These are phyloP conservation scores for Magnusiomyces paraingens DNA, from an alignment of 1,139 yeast genomes.

Conservation along the genomic window DNA sequence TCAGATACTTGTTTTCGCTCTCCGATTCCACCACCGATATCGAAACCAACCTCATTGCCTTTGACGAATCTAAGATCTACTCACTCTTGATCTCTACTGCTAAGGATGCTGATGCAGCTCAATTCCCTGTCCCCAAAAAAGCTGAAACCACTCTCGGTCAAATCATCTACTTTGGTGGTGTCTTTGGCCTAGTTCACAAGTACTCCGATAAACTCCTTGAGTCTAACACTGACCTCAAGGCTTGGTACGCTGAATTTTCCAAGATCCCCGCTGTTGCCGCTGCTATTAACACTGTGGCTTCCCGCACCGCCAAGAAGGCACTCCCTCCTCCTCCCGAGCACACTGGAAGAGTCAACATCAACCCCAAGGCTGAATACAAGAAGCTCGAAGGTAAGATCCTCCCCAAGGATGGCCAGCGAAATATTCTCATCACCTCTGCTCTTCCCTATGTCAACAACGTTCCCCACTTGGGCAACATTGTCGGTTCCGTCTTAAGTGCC, in stretches of 20 bases:
- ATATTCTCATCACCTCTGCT: constrained; percentile 88
- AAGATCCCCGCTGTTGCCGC: constrained; percentile 20
- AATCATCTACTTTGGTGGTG: constrained; percentile 16
- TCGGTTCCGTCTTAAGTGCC: constrained; percentile 91
- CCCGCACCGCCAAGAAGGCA: constrained; percentile 6
- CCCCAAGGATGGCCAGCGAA: constrained; percentile 67
- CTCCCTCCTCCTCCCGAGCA: constrained; percentile 38
- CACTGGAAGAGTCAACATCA: constrained; percentile 48
- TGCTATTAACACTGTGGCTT: constrained; percentile 14
- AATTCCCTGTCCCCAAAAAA: constrained; percentile 10
- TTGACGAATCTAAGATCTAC: constrained; percentile 20
- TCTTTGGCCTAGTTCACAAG: constrained; percentile 15
- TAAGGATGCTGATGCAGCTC: constrained; percentile 3
- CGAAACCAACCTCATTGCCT: constrained; percentile 23
- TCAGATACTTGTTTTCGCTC: constrained; percentile 24
- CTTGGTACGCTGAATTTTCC: constrained; percentile 15
- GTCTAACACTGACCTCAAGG: constrained; percentile 5
- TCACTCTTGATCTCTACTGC: constrained; percentile 18
- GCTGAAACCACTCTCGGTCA: constrained; percentile 25
- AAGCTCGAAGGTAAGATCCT: constrained; percentile 28
- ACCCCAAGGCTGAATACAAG: constrained; percentile 27
- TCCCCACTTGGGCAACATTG: constrained; percentile 95
- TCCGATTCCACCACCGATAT: constrained; percentile 27
- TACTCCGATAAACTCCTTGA: constrained; percentile 10
- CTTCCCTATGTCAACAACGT: constrained; percentile 96